A percentile compares a stretch with the other conserved stretches of the same genome.
These are phyloP conservation scores for Neofusicoccum cordaticola DNA, from an alignment of 2,329 filamentous ascomycete genomes.

Conservation along the genomic window DNA sequence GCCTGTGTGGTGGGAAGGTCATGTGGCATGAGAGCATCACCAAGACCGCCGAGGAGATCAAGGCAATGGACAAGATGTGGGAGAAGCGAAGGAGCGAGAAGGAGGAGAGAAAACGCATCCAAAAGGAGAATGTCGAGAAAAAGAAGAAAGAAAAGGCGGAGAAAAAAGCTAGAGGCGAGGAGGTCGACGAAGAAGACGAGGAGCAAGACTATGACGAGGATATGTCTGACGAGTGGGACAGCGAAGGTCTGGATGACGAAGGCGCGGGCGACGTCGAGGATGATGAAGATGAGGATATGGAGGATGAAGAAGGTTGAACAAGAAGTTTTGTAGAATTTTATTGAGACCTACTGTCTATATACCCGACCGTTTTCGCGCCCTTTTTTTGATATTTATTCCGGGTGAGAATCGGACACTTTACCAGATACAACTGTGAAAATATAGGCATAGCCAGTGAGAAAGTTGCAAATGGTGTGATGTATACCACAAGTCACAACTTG, in stretches of 20 bases:
- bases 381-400: no score
- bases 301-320: slow-evolving; percentile 20
- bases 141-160: slow-evolving; percentile 67
- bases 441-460: no score
- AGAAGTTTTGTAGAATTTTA: neutral
- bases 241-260: slow-evolving; percentile 53
- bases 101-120: slow-evolving; percentile 74
- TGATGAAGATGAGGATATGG: slow-evolving; percentile 39
- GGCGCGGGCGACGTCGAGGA: slow-evolving; percentile 47
- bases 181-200: slow-evolving; percentile 43
- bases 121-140: slow-evolving; percentile 86
- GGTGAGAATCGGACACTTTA: no score
- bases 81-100: slow-evolving; percentile 75
- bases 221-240: slow-evolving; percentile 49
- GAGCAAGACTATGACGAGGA: slow-evolving; percentile 42
- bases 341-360: neutral
- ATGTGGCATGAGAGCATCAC: slow-evolving; percentile 97
- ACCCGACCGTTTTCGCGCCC: neutral
- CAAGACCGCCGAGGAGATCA: slow-evolving; percentile 76
- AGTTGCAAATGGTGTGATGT: no score
- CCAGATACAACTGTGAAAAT: no score
- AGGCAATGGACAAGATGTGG: slow-evolving; percentile 79
- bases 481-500: no score
- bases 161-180: slow-evolving; percentile 42
- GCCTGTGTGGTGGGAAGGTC: slow-evolving; percentile 80